Conservation (phyloP, 371 early-diverging fungal genomes). For the Mortierella sp. region DNA sequence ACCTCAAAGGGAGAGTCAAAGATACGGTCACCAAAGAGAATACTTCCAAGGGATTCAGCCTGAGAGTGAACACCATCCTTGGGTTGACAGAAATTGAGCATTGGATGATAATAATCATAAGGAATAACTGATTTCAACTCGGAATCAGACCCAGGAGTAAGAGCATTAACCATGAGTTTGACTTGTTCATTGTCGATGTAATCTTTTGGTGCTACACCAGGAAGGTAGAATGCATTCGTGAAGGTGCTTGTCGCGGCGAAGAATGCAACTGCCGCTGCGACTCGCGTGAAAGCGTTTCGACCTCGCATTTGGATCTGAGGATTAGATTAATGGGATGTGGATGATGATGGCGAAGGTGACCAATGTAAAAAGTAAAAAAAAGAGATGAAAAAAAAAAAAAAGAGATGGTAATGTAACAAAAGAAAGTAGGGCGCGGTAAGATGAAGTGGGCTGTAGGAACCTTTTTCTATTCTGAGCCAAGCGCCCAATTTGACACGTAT, state of each 20-base stretch:
- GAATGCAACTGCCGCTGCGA: slow-evolving; percentile 6
- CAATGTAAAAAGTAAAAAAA: background rate
- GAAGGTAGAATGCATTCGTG: slow-evolving; percentile 82
- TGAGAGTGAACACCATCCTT: slow-evolving; percentile 73
- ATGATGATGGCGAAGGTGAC: background rate
- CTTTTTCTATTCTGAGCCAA: too few relatives aligned
- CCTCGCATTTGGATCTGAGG: slow-evolving; percentile 6
- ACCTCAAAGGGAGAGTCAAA: slow-evolving; percentile 87
- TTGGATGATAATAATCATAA: slow-evolving; percentile 86
- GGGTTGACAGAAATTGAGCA: slow-evolving; percentile 90
- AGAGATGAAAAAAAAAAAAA: background rate
- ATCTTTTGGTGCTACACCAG: slow-evolving; percentile 94
- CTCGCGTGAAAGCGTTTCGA: slow-evolving; percentile 9
- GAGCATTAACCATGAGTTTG: slow-evolving; percentile 86
- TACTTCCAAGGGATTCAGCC: slow-evolving; percentile 91
- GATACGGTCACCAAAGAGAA: slow-evolving; percentile 96
- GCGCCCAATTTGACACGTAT: background rate
- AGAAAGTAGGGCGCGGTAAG: background rate
- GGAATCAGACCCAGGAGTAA: slow-evolving; percentile 77
- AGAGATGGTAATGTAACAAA: background rate
- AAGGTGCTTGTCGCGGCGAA: background rate
- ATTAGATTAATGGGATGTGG: background rate
- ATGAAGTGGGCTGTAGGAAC: background rate
- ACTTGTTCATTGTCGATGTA: slow-evolving; percentile 78
- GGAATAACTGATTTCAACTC: slow-evolving; percentile 83